phyloP scores from a whole-genome alignment of 2,329 filamentous ascomycete species.

The Cadophora luteo-olivacea region DNA sequence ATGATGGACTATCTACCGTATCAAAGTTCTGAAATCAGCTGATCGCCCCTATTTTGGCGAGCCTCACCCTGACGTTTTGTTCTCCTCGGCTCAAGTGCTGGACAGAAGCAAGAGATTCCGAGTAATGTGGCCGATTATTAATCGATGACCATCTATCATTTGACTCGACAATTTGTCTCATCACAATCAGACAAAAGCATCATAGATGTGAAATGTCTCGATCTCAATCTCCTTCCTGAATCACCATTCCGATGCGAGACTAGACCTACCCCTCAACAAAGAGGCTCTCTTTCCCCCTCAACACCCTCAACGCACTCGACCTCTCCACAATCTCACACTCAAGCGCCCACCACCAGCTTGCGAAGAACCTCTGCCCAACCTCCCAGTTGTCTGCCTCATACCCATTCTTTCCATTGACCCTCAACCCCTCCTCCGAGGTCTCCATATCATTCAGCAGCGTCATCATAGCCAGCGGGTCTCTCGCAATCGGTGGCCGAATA shows the following conservation, averaged over 20 bases:
- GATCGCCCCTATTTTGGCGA: not conserved
- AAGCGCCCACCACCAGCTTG: not conserved
- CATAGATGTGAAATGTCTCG: no score
- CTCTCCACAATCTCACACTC: not conserved
- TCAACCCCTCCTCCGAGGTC: no score
- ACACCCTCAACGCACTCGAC: not conserved
- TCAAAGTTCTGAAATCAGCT: not conserved
- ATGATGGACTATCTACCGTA: no score
- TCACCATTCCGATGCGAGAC: no score
- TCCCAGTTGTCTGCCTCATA: no score
- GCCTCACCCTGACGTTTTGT: not conserved
- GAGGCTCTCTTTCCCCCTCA: not conserved
- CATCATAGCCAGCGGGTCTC: no score
- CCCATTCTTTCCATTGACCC: no score
- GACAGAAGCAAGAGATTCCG: not conserved
- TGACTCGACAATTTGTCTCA: not conserved
- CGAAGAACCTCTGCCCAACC: no score
- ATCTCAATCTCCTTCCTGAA: no score
- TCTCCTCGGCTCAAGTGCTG: not conserved
- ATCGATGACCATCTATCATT: not conserved
- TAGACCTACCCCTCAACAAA: not conserved
- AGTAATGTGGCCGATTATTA: not conserved
- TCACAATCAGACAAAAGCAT: not conserved
- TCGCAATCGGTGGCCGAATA: no score
- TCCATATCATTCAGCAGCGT: no score